Base-by-base conservation (phyloP, 495 filamentous ascomycete genomes). In the Tirmania nivea region DNA sequence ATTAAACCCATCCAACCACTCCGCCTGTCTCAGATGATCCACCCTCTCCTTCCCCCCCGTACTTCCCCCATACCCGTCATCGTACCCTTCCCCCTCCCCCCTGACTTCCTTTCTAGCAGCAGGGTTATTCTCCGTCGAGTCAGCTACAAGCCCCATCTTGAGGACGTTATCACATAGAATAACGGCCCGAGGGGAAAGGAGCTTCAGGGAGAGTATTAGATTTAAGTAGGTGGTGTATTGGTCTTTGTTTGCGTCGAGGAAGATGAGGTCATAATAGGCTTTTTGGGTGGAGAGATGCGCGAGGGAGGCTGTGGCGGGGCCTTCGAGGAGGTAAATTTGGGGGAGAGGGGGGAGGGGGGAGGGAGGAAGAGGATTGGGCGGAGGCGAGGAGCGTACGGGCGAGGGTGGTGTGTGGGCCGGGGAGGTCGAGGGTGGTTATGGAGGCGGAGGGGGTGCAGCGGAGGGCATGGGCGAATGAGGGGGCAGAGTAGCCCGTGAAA, bases 401-500 rank as follows among this genome's bases (percentile, higher is more conserved):
- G 34, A 59, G 51, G 12, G 56, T 56, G n/a, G 61, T 63, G 34
- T 57, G 51, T 37, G 56, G 55, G 11, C 47, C 42, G 10, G 59
- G 53, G 10, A 68, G 47, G n/a, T 68, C 66, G n/a, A 66, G 52
- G 17, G 48, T 52, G 19, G 54, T 34, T 19, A 59, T 60, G 54
- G 64, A 55, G 8, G 58, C 52, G 14, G 45, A 21, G 14, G n/a
- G 50, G 36, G 11, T 11, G 3, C 8, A 20, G 17, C 0, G 7
- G 5, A 68, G 54, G 14, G 65, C 60, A 37, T 66, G 60, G 19
- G 53, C 59, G 62, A 62, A 68, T 6, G 66, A 66, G 8, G 68
- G 55, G 7, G 66, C 66, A 0, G 64, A 66, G 55, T 65, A 68
- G 10, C 66, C 66, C 2, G 60, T 66, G 57, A 62, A 68, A 51